Base-by-base conservation (phyloP, 2,329 filamentous ascomycete genomes). In the Colletotrichum sp. region DNA sequence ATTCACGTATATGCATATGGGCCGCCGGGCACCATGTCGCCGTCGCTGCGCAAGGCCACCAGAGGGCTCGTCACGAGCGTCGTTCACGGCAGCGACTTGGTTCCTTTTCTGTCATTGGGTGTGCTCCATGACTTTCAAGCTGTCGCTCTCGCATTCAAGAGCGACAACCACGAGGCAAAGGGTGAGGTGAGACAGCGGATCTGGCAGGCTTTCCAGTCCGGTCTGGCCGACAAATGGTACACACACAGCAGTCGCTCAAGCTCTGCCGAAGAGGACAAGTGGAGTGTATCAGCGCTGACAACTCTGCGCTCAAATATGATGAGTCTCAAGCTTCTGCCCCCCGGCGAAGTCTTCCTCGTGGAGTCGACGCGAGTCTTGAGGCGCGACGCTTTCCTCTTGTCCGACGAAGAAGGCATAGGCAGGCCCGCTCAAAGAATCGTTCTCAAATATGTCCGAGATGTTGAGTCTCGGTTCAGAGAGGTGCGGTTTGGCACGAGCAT, bases 1-100 rank as follows among this genome's bases (percentile, higher is more conserved):
- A 93, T 95, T 24, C 94, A 96, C 77, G 94, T 95, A 15, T 96
- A 94, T 80, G 92, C 94, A 8, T 96, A 95, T 80, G 94, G 94
- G 0, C 92, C 93, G 3, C 93, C 93, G 0, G 90, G 93, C 0
- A 93, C 92, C 16, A 91, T 95, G 88, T 94, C 93, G 0, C 87
- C 92, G 0, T 90, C 91, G 3, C 87, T 96, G 9, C 90, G 93
- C 55, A 89, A 90, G 72, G 92, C 92, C 13, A 95, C 94, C 0
- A 88, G 92, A 16, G 93, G 93, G 2, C 87, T 96, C 9, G 93
- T 96, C 74, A 96, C 94, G 4, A 95, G 91, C 11, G 87, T 94
- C 6, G 89, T 95, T 13, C 92, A 95, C 78, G 92, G 92, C 21
- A 89, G 92, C 79, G 94, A 96, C 79, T 84, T 95, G 12, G 93